These are phyloP conservation scores for Nitzschia inconspicua DNA, from an alignment of 108 stramenopile species.

Conservation along the genomic window DNA sequence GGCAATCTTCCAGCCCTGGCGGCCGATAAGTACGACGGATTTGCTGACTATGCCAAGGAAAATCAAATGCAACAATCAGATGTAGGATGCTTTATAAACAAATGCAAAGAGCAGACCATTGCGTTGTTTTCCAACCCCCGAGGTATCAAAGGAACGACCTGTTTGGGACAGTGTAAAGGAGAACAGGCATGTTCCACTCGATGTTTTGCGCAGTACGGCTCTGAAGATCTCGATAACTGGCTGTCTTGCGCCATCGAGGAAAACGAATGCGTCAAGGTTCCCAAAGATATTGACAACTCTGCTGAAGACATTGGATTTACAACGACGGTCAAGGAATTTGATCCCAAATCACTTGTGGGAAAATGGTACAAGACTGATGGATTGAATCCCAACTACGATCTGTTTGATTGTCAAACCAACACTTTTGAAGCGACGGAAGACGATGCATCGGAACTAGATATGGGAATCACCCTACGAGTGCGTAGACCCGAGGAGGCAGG, in stretches of 20 bases:
- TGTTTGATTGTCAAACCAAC: conserved; percentile 94
- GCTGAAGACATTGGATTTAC: conserved; percentile 66
- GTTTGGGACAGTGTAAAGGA: conserved; percentile 90
- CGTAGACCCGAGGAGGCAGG: conserved; percentile 69
- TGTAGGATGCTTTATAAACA: conserved; percentile 80
- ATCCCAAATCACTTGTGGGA: conserved; percentile 73
- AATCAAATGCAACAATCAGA: conserved; percentile 83
- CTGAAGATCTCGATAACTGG: conserved; percentile 74
- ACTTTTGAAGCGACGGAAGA: conserved; percentile 60
- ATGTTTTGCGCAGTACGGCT: conserved; percentile 82
- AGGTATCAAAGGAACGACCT: conserved; percentile 82
- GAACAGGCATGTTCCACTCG: conserved; percentile 85
- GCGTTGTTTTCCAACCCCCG: conserved; percentile 79
- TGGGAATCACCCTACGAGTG: conserved; percentile 88
- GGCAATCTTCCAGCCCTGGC: conserved; percentile 12
- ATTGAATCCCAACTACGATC: conserved; percentile 90
- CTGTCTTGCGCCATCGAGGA: conserved; percentile 85
- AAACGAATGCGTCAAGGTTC: conserved; percentile 84
- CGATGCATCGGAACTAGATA: conserved; percentile 52
- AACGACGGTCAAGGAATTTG: conserved; percentile 57
- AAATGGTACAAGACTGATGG: conserved; percentile 95
- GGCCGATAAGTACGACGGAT: conserved; percentile 67
- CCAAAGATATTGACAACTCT: conserved; percentile 74
- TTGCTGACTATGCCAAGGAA: conserved; percentile 82
- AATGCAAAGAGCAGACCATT: conserved; percentile 77